Conservation (phyloP, 331 rosid species). For the Saraca asoca region DNA sequence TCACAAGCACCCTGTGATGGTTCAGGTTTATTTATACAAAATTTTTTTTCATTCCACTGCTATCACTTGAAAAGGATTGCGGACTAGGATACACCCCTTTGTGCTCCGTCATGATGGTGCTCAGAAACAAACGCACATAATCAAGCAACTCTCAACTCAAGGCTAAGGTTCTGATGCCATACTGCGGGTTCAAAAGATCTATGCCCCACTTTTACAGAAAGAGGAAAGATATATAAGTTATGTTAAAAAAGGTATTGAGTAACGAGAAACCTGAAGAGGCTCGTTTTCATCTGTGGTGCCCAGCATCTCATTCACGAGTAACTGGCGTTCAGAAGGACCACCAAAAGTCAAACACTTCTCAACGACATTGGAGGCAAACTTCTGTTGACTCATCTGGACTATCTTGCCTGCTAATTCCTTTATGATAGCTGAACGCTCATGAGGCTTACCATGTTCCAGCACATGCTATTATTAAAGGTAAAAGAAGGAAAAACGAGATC, state of each 20-base stretch:
- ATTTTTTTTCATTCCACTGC: too few relatives aligned
- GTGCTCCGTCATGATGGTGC: too few relatives aligned
- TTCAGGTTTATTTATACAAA: too few relatives aligned
- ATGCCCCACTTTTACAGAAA: neutral
- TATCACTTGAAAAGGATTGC: too few relatives aligned
- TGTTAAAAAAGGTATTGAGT: slow-evolving; percentile 13
- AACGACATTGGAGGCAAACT: slow-evolving; percentile 93
- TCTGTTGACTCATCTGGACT: slow-evolving; percentile 97
- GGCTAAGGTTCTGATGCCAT: too few relatives aligned
- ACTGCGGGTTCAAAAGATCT: too few relatives aligned
- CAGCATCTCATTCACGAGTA: slow-evolving; percentile 94
- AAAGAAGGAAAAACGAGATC: slow-evolving; percentile 17
- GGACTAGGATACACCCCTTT: too few relatives aligned
- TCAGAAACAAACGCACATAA: too few relatives aligned
- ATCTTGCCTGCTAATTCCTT: slow-evolving; percentile 90
- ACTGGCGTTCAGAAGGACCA: slow-evolving; percentile 80
- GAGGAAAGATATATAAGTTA: neutral
- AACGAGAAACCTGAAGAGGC: slow-evolving; percentile 89
- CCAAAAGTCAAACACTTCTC: slow-evolving; percentile 96
- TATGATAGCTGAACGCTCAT: slow-evolving; percentile 86
- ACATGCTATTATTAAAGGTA: slow-evolving; percentile 69
- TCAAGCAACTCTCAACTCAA: too few relatives aligned
- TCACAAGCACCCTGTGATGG: too few relatives aligned
- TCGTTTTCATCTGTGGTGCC: slow-evolving; percentile 95
- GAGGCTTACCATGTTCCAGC: slow-evolving; percentile 92